phyloP scores from a whole-genome alignment of 73 alveolate species.

The Uronychia setigera region DNA sequence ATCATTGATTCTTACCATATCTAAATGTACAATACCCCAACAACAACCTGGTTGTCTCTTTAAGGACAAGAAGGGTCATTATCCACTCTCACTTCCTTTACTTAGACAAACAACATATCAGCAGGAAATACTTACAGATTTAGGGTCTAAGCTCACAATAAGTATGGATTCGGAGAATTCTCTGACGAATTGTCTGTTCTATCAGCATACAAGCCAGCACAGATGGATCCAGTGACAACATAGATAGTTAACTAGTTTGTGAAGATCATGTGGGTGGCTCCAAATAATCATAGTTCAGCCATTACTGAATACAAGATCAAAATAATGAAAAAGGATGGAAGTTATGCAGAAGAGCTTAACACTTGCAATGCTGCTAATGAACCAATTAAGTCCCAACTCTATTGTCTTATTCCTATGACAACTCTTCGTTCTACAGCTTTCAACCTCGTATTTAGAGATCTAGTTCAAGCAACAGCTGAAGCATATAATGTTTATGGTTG shows the following conservation, averaged over 20 bases:
- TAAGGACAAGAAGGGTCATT: background rate
- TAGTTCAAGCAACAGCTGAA: background rate
- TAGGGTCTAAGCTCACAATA: slow-evolving; percentile 44
- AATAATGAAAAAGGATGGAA: background rate
- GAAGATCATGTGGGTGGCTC: slow-evolving; percentile 5
- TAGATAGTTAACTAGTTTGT: background rate
- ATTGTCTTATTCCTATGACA: slow-evolving; percentile 1
- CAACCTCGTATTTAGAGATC: background rate
- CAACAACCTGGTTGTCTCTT: slow-evolving; percentile 2
- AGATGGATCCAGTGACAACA: slow-evolving; percentile 11
- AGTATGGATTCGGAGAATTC: slow-evolving; percentile 36
- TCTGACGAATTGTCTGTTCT: slow-evolving; percentile 1
- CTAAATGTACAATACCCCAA: slow-evolving; percentile 31
- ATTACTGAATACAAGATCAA: background rate
- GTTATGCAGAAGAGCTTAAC: background rate
- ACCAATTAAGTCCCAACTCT: background rate
- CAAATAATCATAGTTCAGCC: background rate
- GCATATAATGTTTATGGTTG: slow-evolving; percentile 51
- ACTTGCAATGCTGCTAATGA: background rate
- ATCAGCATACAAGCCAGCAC: slow-evolving; percentile 32
- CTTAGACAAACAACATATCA: background rate
- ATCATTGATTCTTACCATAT: slow-evolving; percentile 24
- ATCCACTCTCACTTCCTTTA: background rate
- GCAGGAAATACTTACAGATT: slow-evolving; percentile 49
- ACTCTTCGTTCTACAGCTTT: background rate